Evolutionary conservation across 2,329 filamentous ascomycete genomes (phyloP), one percentile per base, ranked within the genome.

Genomic region (Fusarium pininemorale): DNA sequence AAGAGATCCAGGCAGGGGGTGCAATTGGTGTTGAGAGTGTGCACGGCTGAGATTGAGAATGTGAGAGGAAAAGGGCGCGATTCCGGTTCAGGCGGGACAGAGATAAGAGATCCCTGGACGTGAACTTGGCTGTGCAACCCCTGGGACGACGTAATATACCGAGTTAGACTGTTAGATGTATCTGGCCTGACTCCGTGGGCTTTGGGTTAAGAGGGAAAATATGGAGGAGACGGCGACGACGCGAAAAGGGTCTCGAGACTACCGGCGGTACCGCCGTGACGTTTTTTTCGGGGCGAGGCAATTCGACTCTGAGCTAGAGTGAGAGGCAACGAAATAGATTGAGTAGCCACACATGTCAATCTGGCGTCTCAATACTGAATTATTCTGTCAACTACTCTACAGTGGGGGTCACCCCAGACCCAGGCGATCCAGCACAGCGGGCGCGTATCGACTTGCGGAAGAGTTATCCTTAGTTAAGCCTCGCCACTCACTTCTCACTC

Each of bases 391-490:
- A 10, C 22, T 2, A 0, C 20, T 5, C 12, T 39, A 12, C 14
- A 50, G 74, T 74, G 70, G 73, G 74, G 73, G 59, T 72, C 66
- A 61, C 32, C 62, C 70, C 69, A 55, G 65, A 64, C 74, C 74
- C 63, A 67, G 51, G 39, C 54, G 51, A 54, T 65, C 69, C 56
- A 64, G 48, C 56, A 59, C 39, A 67, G 66, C 64, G 69, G 70
- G 45, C 74, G 73, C 75, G 71, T 77, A 73, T 71, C 73, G 51
- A 70, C 70, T 71, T 66, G 54, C 44, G 56, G 53, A 60, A 63
- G 65, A 47, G 32, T 35, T 41, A 47, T 39, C 58, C 51, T 30
- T 39, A 44, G 39, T 64, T 35, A 62, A 62, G 38, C 38, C 39
- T 69, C 50, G 61, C 59, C 67, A 70, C 59, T 38, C 39, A 28